Conservation (phyloP, 345 rosid species). For the Populus pruinosa region DNA sequence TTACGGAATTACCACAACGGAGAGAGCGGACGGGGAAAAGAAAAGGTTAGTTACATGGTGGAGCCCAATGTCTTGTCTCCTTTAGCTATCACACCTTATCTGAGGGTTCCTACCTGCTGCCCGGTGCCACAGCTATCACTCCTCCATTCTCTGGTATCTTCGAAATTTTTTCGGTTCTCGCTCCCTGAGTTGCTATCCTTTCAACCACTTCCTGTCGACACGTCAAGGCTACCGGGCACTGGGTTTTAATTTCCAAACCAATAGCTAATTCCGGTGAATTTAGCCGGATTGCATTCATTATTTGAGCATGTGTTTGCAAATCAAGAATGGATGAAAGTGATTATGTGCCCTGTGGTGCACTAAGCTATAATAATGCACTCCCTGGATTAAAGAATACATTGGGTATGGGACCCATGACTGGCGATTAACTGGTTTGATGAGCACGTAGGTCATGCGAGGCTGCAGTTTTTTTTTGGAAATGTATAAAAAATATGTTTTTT, state of each 20-base stretch:
- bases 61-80: constrained; percentile 19
- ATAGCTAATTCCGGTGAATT: too few relatives aligned
- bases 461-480: too few relatives aligned
- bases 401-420: too few relatives aligned
- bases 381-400: background rate
- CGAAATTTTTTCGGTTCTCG: too few relatives aligned
- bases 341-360: too few relatives aligned
- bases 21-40: background rate
- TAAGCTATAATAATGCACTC: background rate
- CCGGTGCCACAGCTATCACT: background rate
- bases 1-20: background rate
- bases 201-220: too few relatives aligned
- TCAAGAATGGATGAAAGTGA: too few relatives aligned
- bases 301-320: background rate
- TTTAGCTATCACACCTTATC: constrained; percentile 2
- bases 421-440: background rate
- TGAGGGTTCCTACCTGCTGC: background rate
- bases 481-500: too few relatives aligned
- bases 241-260: too few relatives aligned
- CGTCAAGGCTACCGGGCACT: too few relatives aligned
- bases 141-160: background rate
- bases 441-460: background rate
- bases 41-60: background rate
- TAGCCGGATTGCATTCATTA: constrained; percentile 13
- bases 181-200: too few relatives aligned